Conservation (phyloP, 768 basidiomycete genomes). For the Hypsizygus marmoreus region DNA sequence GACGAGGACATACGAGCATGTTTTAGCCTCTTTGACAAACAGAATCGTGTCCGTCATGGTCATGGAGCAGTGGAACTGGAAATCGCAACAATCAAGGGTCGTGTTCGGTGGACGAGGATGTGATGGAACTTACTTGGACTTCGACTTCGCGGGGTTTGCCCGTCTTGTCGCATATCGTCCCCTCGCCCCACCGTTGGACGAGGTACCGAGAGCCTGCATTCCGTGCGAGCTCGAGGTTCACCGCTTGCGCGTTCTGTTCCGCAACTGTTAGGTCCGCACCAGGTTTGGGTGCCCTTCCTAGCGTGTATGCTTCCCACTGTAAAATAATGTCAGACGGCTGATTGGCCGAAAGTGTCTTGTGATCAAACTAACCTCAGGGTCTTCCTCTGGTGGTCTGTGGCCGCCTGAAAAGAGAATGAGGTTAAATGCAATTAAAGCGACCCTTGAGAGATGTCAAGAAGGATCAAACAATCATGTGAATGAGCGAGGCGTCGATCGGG, state of each 20-base stretch:
- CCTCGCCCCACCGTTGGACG: constrained; percentile 88
- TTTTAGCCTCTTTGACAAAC: constrained; percentile 91
- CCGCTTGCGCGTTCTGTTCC: constrained; percentile 62
- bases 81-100: constrained; percentile 15
- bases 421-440: constrained; percentile 14
- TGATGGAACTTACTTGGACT: constrained; percentile 71
- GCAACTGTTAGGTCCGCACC: constrained; percentile 67
- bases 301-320: constrained; percentile 78
- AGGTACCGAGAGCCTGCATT: constrained; percentile 87
- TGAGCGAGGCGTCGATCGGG: constrained; percentile 7
- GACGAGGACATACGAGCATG: constrained; percentile 92
- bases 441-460: constrained; percentile 15
- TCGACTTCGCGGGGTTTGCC: constrained; percentile 87
- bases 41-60: constrained; percentile 88
- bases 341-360: constrained; percentile 22
- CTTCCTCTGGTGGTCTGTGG: constrained; percentile 82
- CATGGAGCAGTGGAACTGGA: constrained; percentile 94
- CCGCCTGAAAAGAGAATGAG: constrained; percentile 47
- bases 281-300: constrained; percentile 71
- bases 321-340: constrained; percentile 22
- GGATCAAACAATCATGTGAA: constrained; percentile 5
- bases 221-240: constrained; percentile 76
- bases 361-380: constrained; percentile 65
- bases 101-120: constrained; percentile 3
- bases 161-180: constrained; percentile 92